phyloP scores from a whole-genome alignment of 805 yeast species.

The Starmerella stigmatis region DNA sequence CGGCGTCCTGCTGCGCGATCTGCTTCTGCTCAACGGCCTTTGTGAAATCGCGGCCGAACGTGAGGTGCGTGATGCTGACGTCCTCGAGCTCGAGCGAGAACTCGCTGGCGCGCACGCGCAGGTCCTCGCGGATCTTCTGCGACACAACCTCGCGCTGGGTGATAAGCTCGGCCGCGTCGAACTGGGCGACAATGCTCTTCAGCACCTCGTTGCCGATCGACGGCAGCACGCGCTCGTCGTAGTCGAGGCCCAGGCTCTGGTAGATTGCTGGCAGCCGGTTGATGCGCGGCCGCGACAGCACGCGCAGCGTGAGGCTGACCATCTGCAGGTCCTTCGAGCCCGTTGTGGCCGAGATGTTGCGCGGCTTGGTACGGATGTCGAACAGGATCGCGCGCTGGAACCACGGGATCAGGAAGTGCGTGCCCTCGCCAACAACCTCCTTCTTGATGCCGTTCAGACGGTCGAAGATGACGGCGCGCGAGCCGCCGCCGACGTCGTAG shows the following conservation, averaged over 20 bases:
- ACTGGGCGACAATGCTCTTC: slow-evolving; percentile 83
- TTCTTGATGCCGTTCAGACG: slow-evolving; percentile 79
- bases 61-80: slow-evolving; percentile 95
- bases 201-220: slow-evolving; percentile 87
- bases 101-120: slow-evolving; percentile 71
- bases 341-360: slow-evolving; percentile 85
- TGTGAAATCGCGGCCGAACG: slow-evolving; percentile 92
- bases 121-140: slow-evolving; percentile 76
- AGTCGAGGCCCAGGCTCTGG: slow-evolving; percentile 84
- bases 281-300: slow-evolving; percentile 89
- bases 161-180: slow-evolving; percentile 91
- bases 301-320: slow-evolving; percentile 86
- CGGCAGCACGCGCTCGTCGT: slow-evolving; percentile 88
- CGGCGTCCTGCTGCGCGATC: slow-evolving; percentile 99
- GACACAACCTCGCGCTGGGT: slow-evolving; percentile 95
- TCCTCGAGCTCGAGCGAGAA: slow-evolving; percentile 89
- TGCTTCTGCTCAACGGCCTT: slow-evolving; percentile 98
- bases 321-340: slow-evolving; percentile 96
- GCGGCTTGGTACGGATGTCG: slow-evolving; percentile 90
- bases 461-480: slow-evolving; percentile 91
- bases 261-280: slow-evolving; percentile 70
- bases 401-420: slow-evolving; percentile 95
- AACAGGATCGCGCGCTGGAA: slow-evolving; percentile 79
- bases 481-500: slow-evolving; percentile 93
- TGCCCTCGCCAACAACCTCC: slow-evolving; percentile 89